These are phyloP conservation scores for Paramecium primaurelia DNA, from an alignment of 73 alveolate genomes.

Conservation along the genomic window DNA sequence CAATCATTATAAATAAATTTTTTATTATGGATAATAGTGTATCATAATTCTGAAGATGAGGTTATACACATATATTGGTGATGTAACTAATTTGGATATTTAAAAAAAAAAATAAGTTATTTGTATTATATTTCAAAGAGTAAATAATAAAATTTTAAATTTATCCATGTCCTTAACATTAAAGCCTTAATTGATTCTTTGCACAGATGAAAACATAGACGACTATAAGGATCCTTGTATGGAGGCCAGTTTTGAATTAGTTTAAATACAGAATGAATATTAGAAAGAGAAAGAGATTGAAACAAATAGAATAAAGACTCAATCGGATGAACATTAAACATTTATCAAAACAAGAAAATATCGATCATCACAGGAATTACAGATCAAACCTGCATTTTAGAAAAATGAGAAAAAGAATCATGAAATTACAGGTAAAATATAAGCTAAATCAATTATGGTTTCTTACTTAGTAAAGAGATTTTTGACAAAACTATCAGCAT, in stretches of 20 bases:
- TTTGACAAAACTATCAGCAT: constrained; percentile 1
- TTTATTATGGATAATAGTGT: not conserved
- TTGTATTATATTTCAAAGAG: not conserved
- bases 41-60: not conserved
- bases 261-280: not conserved
- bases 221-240: constrained; percentile 7
- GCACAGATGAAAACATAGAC: not conserved
- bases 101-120: no score
- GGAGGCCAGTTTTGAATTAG: not conserved
- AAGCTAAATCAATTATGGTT: constrained; percentile 24
- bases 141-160: not conserved
- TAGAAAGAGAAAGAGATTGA: not conserved
- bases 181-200: not conserved
- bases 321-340: constrained; percentile 5
- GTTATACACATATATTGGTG: not conserved
- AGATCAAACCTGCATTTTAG: not conserved
- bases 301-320: not conserved
- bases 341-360: not conserved
- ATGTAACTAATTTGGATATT: not conserved
- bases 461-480: constrained; percentile 4
- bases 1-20: not conserved
- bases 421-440: not conserved
- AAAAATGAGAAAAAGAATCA: not conserved
- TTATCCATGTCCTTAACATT: not conserved
- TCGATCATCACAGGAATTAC: not conserved